Evolutionary conservation across 345 rosid genomes (phyloP).

Genomic region (Lumnitzera racemosa): DNA sequence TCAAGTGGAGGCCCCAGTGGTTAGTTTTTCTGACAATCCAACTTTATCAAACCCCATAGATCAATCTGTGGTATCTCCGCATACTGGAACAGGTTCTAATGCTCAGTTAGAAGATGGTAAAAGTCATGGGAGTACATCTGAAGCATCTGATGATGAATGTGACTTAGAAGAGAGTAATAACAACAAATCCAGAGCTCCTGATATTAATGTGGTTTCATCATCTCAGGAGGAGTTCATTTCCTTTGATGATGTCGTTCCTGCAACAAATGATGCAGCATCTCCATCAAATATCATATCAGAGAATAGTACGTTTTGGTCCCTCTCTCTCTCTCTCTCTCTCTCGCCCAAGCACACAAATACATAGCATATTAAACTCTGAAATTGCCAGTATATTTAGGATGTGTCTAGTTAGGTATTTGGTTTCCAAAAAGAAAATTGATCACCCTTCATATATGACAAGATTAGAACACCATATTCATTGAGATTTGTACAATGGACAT

Average conservation of each 20-base stretch:
- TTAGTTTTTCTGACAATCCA: slow-evolving; percentile 25
- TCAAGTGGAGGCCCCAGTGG: slow-evolving; percentile 24
- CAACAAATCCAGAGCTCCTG: slow-evolving; percentile 10
- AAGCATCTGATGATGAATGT: slow-evolving; percentile 12
- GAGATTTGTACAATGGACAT: too few relatives aligned
- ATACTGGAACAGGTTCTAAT: slow-evolving; percentile 5
- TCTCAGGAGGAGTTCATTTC: slow-evolving; percentile 31
- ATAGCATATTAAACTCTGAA: too few relatives aligned
- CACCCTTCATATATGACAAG: too few relatives aligned
- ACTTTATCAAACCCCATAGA: slow-evolving; percentile 33
- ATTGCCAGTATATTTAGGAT: too few relatives aligned
- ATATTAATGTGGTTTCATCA: slow-evolving; percentile 17
- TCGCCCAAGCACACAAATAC: neutral
- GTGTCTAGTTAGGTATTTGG: too few relatives aligned
- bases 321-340: neutral
- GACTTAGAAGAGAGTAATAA: slow-evolving; percentile 36
- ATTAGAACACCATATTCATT: too few relatives aligned
- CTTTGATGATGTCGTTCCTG: slow-evolving; percentile 23
- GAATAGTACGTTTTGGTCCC: slow-evolving; percentile 37
- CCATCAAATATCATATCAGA: slow-evolving; percentile 19
- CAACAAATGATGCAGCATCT: slow-evolving; percentile 15
- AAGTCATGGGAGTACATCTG: slow-evolving; percentile 7
- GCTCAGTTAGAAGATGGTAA: slow-evolving; percentile 13
- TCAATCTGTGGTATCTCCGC: too few relatives aligned
- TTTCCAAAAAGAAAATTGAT: too few relatives aligned